These are phyloP conservation scores for Pyracantha coccinea DNA, from an alignment of 331 rosid species.

Conservation along the genomic window DNA sequence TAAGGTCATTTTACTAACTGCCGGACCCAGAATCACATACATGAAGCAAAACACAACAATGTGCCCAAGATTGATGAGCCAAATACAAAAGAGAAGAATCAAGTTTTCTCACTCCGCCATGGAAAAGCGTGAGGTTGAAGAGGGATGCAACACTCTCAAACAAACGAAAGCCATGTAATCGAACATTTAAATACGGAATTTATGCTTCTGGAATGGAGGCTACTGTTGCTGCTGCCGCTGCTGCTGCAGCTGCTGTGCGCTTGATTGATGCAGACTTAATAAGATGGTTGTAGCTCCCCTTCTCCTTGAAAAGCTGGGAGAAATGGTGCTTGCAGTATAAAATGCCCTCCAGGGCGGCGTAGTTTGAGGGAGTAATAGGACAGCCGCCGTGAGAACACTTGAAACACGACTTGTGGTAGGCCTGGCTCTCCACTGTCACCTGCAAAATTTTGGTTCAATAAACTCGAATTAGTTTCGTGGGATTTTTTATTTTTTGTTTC, in stretches of 20 bases:
- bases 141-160: slow-evolving; percentile 16
- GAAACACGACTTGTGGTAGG: slow-evolving; percentile 93
- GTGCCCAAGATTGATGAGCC: slow-evolving; percentile 24
- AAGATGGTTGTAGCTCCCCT: slow-evolving; percentile 92
- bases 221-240: slow-evolving; percentile 28
- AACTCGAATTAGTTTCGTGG: neutral
- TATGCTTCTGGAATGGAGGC: slow-evolving; percentile 67
- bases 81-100: neutral
- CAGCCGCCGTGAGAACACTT: slow-evolving; percentile 99
- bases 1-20: slow-evolving; percentile 13
- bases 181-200: slow-evolving; percentile 8
- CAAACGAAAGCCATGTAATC: slow-evolving; percentile 6
- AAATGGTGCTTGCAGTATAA: slow-evolving; percentile 99
- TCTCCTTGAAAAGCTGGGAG: slow-evolving; percentile 96
- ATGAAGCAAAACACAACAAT: slow-evolving; percentile 24
- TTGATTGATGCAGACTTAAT: slow-evolving; percentile 81
- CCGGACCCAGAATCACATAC: slow-evolving; percentile 18
- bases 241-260: slow-evolving; percentile 37
- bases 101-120: slow-evolving; percentile 26
- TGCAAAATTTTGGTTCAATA: slow-evolving; percentile 18
- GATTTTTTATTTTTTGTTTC: neutral
- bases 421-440: slow-evolving; percentile 93
- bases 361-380: slow-evolving; percentile 84
- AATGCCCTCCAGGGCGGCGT: slow-evolving; percentile 94
- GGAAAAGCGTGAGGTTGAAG: slow-evolving; percentile 2